A percentile compares a stretch with the other conserved stretches of the same genome.
Conservation (phyloP, 371 early-diverging fungal species). For the Mucor lusitanicus region DNA sequence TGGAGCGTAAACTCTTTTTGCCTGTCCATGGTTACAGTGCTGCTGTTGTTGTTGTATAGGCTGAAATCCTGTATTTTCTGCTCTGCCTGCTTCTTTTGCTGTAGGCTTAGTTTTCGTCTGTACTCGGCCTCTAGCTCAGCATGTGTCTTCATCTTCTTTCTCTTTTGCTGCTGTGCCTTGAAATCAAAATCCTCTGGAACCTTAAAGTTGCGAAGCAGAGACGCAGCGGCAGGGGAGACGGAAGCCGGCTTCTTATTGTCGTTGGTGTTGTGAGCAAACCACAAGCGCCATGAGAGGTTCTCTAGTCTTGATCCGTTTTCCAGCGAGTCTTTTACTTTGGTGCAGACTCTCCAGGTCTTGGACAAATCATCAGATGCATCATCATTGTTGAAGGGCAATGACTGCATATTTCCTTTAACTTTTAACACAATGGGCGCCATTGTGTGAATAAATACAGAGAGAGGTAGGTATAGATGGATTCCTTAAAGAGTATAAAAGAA, state of each 20-base stretch:
- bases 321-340: constrained; percentile 86
- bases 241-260: constrained; percentile 19
- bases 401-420: constrained; percentile 71
- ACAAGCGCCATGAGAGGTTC: constrained; percentile 86
- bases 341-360: constrained; percentile 81
- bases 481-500: constrained; percentile 8
- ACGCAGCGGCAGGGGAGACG: constrained; percentile 2
- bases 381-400: constrained; percentile 66
- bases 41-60: neutral
- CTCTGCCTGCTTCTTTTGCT: constrained; percentile 24
- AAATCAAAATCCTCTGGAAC: constrained; percentile 30
- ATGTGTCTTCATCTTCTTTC: constrained; percentile 5
- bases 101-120: constrained; percentile 13
- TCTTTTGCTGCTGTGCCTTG: constrained; percentile 12
- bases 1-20: constrained; percentile 40
- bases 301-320: constrained; percentile 85
- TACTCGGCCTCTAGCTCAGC: constrained; percentile 19
- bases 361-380: constrained; percentile 72
- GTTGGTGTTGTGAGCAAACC: constrained; percentile 75
- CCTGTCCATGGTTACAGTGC: neutral
- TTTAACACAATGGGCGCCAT: constrained; percentile 78
- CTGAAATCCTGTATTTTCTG: constrained; percentile 13
- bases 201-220: constrained; percentile 17
- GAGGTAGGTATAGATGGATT: neutral
- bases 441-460: neutral